Percentiles rank a stretch among this genome's conserved stretches.
Evolutionary conservation across 2,329 filamentous ascomycete genomes (phyloP).

Genomic region (Colletotrichum sp.): DNA sequence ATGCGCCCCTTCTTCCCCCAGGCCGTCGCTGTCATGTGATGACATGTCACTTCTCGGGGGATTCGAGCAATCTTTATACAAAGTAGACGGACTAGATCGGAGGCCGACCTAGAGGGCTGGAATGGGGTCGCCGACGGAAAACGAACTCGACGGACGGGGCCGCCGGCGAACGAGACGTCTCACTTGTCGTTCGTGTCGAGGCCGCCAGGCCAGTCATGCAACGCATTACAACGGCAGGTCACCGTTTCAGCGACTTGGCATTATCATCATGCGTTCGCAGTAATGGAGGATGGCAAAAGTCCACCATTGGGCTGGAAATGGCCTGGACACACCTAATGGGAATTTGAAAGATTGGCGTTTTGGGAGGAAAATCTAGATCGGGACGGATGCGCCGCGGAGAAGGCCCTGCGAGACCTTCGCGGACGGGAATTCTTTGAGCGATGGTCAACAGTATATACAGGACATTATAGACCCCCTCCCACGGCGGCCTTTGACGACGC

Average conservation of each 20-base stretch:
- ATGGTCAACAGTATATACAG: neutral
- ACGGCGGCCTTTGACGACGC: neutral
- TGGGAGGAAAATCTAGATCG: neutral
- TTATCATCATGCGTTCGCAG: neutral
- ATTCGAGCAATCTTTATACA: neutral
- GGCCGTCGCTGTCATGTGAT: slow-evolving; percentile 5
- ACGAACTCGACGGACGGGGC: neutral
- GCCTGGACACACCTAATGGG: neutral
- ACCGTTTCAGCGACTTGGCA: neutral
- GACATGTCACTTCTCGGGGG: neutral
- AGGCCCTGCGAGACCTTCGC: neutral
- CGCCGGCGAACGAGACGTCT: neutral
- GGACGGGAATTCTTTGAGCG: neutral
- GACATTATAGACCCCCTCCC: neutral
- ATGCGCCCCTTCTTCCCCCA: neutral
- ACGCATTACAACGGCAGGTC: neutral
- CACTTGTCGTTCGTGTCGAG: neutral
- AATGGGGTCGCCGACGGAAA: neutral
- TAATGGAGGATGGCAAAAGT: neutral
- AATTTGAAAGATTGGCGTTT: neutral
- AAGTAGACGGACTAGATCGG: too few species aligned
- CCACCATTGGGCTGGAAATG: neutral
- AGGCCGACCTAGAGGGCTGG: neutral
- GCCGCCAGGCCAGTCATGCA: neutral
- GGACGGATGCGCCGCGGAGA: neutral